Conservation (phyloP, 2,329 filamentous ascomycete genomes). For the Shiraia bambusicola region DNA sequence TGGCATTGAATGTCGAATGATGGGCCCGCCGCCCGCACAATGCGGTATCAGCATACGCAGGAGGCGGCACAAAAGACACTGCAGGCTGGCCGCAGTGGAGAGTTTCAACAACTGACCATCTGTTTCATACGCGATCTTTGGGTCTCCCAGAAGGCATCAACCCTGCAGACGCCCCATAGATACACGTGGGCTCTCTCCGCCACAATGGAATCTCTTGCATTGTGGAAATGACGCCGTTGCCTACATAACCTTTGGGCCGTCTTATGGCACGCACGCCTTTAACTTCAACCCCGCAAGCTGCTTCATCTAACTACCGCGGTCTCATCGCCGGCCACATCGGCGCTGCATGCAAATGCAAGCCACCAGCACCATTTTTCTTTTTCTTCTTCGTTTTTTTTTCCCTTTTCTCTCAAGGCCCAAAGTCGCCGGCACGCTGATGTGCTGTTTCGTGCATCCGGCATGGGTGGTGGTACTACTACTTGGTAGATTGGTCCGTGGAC, state of each 20-base stretch:
- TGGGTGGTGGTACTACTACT: too few species aligned
- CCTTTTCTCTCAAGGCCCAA: too few species aligned
- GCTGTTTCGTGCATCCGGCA: slow-evolving; percentile 8
- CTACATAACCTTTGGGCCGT: slow-evolving; percentile 8
- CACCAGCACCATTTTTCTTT: slow-evolving; percentile 11
- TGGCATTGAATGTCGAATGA: slow-evolving; percentile 2
- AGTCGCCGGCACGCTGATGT: slow-evolving; percentile 6
- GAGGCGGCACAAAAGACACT: slow-evolving; percentile 6
- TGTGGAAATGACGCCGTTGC: slow-evolving; percentile 6
- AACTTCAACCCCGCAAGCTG: slow-evolving; percentile 8
- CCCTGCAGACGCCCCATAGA: slow-evolving; percentile 5
- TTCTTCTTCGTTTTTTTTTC: too few species aligned
- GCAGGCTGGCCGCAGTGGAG: slow-evolving; percentile 12
- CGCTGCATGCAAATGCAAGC: slow-evolving; percentile 15
- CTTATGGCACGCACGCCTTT: slow-evolving; percentile 2
- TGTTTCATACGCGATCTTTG: slow-evolving; percentile 16
- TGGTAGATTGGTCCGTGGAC: too few species aligned
- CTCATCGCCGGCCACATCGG: slow-evolving; percentile 2
- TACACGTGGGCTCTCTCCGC: slow-evolving; percentile 19
- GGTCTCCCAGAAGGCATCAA: slow-evolving; percentile 14
- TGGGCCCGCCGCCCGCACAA: slow-evolving; percentile 7
- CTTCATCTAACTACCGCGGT: slow-evolving; percentile 11
- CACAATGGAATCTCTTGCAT: slow-evolving; percentile 12
- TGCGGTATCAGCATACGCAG: slow-evolving; percentile 4
- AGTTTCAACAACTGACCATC: slow-evolving; percentile 10